phyloP scores from a whole-genome alignment of 2,329 filamentous ascomycete genomes.

The Dendrostoma leiphaemia region DNA sequence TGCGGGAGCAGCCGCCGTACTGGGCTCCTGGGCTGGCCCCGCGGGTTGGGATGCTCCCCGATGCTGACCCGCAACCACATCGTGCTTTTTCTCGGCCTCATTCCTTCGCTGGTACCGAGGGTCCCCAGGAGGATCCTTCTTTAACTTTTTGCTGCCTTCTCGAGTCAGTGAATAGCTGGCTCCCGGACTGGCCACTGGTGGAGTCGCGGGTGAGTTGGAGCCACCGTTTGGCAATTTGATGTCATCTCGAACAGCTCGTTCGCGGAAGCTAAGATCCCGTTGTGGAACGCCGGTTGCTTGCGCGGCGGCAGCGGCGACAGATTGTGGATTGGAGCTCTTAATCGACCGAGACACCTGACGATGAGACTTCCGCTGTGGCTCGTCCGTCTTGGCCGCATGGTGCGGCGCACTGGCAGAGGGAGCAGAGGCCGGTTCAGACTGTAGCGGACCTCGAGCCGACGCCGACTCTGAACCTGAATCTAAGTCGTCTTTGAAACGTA shows the following conservation, averaged over 20 bases:
- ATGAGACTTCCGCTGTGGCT: slow-evolving; percentile 30
- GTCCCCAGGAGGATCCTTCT: slow-evolving; percentile 56
- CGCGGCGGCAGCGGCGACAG: slow-evolving; percentile 23
- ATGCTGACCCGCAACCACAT: not conserved
- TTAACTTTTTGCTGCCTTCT: slow-evolving; percentile 57
- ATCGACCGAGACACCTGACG: slow-evolving; percentile 26
- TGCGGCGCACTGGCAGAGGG: slow-evolving; percentile 26
- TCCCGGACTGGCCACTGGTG: slow-evolving; percentile 29
- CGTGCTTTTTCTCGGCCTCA: slow-evolving; percentile 40
- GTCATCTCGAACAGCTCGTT: slow-evolving; percentile 49
- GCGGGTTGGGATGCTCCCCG: slow-evolving; percentile 2
- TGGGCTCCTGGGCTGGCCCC: not conserved
- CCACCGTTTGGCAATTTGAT: slow-evolving; percentile 31
- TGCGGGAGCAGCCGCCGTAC: slow-evolving; percentile 13
- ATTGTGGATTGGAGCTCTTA: slow-evolving; percentile 25
- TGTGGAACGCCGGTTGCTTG: slow-evolving; percentile 40
- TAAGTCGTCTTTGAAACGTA: slow-evolving; percentile 31
- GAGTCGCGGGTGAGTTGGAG: slow-evolving; percentile 24
- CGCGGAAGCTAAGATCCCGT: slow-evolving; percentile 60
- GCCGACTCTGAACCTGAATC: slow-evolving; percentile 24
- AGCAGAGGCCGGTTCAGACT: slow-evolving; percentile 24
- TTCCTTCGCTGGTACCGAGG: slow-evolving; percentile 41
- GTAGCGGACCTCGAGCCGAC: slow-evolving; percentile 22
- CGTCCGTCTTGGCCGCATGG: slow-evolving; percentile 20
- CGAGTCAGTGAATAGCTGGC: slow-evolving; percentile 38